Evolutionary conservation across 768 basidiomycete species (phyloP), one percentile per base, ranked within the genome.

Genomic region (Strobilomyces echinocephalus): DNA sequence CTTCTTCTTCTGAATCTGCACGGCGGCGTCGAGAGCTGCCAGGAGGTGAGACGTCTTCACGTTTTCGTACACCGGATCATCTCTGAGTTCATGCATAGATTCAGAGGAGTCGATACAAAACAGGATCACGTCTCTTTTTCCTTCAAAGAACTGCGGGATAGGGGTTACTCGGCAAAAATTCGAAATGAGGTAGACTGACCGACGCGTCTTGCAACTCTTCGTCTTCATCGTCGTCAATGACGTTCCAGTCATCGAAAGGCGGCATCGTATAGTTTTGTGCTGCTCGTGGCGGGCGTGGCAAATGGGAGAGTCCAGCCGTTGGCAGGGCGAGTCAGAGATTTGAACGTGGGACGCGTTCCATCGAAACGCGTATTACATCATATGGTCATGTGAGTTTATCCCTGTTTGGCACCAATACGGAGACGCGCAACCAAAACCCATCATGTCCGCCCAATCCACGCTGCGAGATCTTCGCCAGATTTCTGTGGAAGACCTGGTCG

Each of bases 41-140:
- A 85, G 85, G 4, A 97, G 67, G 62, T 94, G 87, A 52, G 84
- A 91, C 1, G 83, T 88, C 63, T 86, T 76, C 36, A 75, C 73
- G 47, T 84, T 79, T 70, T 90, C 81, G 53, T 85, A 79, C 50
- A 74, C 73, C 11, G 81, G 80, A 61, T 86, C 82, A 24, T 87
- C 85, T 46, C 76, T 76, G 40, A 86, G 79, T 35, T 74, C 76
- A 24, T 88, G 84, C 95, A 98, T 97, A 11, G 91, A 90, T 50
- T 81, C 75, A 0, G 95, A 95, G 57, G 91, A 92, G 70, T 99
- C 95, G 53, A 99, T 91, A 68, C 88, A 90, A 73, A 97, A 97
- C n/a, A 98, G 72, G 43, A 95, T 87, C 31, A 93, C 89, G 62
- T 97, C 93, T 55, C 81, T 81, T 59, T 85, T 84, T 48, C 82